Percentiles rank a stretch among this genome's conserved stretches.
Conservation (phyloP, 192 early-diverging fungal species). For the Phycomyces nitens region DNA sequence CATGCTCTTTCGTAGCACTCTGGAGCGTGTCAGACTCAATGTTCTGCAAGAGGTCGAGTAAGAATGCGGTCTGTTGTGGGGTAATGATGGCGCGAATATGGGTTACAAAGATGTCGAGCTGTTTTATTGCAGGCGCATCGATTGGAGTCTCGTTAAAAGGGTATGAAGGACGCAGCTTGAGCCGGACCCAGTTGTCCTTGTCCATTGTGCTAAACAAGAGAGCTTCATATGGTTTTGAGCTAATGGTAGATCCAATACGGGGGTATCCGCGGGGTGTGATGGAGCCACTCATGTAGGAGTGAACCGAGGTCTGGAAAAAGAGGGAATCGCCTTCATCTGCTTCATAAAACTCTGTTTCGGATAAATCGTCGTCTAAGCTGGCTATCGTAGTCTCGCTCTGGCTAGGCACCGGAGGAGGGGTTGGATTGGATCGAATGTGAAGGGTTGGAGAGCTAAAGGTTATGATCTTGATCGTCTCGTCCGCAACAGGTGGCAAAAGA, state of each 20-base stretch:
- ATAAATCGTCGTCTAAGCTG: constrained; percentile 14
- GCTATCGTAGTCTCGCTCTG: constrained; percentile 16
- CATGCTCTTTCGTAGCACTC: neutral
- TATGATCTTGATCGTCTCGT: constrained; percentile 52
- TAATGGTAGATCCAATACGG: neutral
- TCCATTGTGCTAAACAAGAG: constrained; percentile 46
- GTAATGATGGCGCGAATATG: constrained; percentile 29
- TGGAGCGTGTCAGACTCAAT: neutral
- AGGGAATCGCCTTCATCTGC: constrained; percentile 16
- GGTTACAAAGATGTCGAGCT: constrained; percentile 39
- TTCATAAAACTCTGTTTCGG: constrained; percentile 43
- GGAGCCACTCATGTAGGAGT: constrained; percentile 21
- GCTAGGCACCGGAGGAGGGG: neutral
- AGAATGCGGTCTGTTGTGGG: constrained; percentile 44
- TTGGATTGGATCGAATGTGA: constrained; percentile 39
- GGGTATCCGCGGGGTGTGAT: constrained; percentile 15
- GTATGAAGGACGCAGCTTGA: constrained; percentile 37
- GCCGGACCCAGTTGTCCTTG: constrained; percentile 40
- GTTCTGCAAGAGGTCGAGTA: constrained; percentile 11
- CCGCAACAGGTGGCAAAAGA: constrained; percentile 27
- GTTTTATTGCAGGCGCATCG: constrained; percentile 24
- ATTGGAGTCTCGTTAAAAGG: neutral
- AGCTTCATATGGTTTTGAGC: constrained; percentile 31
- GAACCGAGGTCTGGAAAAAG: constrained; percentile 1
- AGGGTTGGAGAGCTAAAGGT: constrained; percentile 44